Evolutionary conservation across 768 basidiomycete species (phyloP).

Genomic region (Kwoniella mangroviensis): DNA sequence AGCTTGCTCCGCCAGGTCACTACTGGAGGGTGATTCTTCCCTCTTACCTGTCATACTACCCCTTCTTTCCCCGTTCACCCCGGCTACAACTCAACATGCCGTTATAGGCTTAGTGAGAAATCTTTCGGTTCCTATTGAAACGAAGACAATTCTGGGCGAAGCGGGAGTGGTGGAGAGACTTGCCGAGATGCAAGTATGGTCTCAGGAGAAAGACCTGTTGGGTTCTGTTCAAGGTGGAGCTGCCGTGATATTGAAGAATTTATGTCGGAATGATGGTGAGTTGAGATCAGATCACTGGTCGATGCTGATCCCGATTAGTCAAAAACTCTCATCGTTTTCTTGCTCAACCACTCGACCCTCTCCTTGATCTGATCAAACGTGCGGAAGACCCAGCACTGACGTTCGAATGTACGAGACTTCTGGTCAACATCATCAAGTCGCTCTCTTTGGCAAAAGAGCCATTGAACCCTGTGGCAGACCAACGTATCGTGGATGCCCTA

Average conservation of each 20-base stretch:
- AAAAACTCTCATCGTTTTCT: constrained; percentile 61
- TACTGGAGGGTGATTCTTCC: background rate
- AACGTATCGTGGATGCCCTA: constrained; percentile 67
- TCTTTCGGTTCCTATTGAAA: constrained; percentile 65
- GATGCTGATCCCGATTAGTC: constrained; percentile 23
- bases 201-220: constrained; percentile 75
- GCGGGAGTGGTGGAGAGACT: constrained; percentile 70
- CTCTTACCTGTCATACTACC: constrained; percentile 15
- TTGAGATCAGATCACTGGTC: background rate
- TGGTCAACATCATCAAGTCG: constrained; percentile 82
- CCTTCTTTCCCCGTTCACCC: constrained; percentile 14
- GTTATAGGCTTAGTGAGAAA: constrained; percentile 85
- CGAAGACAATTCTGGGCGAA: constrained; percentile 67
- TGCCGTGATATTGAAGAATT: constrained; percentile 85
- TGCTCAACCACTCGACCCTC: constrained; percentile 63
- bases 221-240: constrained; percentile 85
- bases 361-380: constrained; percentile 75
- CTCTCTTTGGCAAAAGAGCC: constrained; percentile 58
- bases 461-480: constrained; percentile 62
- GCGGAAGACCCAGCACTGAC: constrained; percentile 80
- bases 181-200: constrained; percentile 70
- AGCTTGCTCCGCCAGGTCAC: constrained; percentile 22
- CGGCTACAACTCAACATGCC: constrained; percentile 76
- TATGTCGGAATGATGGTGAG: constrained; percentile 76
- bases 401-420: constrained; percentile 85